Evolutionary conservation across 371 early-diverging fungal genomes (phyloP), one percentile per base, ranked within the genome.

Genomic region (Furculomyces boomerangus): DNA sequence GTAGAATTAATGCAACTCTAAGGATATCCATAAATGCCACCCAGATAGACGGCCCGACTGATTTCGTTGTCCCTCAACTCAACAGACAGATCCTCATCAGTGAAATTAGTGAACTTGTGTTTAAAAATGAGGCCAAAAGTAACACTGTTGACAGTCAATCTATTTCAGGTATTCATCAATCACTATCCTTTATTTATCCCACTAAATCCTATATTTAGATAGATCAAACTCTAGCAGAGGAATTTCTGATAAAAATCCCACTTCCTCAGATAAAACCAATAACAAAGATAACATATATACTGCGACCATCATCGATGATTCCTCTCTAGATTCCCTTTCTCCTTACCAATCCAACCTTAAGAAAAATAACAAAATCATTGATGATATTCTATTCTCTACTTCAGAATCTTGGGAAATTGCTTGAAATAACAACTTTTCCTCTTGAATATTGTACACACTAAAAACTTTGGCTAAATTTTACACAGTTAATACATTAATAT

Each of bases 1-100:
- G 72, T 47, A 63, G 69, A 58, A 64, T 76, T 49, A 79, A 79
- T 59, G 67, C 75, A 30, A 66, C 73, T 0, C 53, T 76, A 16
- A 73, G 67, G 62, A 72, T 74, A 63, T n/a, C 14, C 39, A 63
- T 67, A 1, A 28, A 35, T 26, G 31, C 65, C 45, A 16, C 10
- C 7, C 45, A 45, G 20, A 22, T 20, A 13, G 45, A 20, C 7
- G 45, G 45, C 10, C 10, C 45, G 10, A 22, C 10, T 7, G 45
- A 22, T 7, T 45, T 10, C 27, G 7, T 22, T 13, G 22, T 45
- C n/a, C 61, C 66, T 22, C 53, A 56, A 24, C 56, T 66, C 37
- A 63, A 66, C 56, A 39, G 66, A 26, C 60, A 59, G 8, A 66
- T 66, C 59, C 55, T 67, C 10, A 64, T 66, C 10, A 66, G 61